Evolutionary conservation across 495 filamentous ascomycete genomes (phyloP), one percentile per base, ranked within the genome.

Genomic region (Mycothermus thermophilus): DNA sequence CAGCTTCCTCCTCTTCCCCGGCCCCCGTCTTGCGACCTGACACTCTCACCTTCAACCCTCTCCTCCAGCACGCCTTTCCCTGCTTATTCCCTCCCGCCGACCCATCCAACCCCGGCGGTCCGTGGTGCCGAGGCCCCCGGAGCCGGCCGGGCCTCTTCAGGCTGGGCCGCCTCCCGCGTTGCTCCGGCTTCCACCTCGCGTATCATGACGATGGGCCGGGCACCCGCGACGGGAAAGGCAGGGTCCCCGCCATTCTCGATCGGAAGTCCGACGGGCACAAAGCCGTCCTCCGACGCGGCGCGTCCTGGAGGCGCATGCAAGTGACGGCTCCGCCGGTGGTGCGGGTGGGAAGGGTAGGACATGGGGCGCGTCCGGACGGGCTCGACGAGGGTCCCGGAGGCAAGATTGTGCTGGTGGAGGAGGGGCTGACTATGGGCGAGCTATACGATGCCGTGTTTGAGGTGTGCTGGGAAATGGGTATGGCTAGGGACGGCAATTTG

Each of bases 251-350:
- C n/a, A n/a, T n/a, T n/a, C n/a, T n/a, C n/a, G n/a, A n/a, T n/a
- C n/a, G n/a, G n/a, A n/a, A n/a, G n/a, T n/a, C n/a, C n/a, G n/a
- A n/a, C n/a, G n/a, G 24, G 1, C 21, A 25, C 8, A 17, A 20
- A 1, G 40, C 43, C 10, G 41, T 47, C 15, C 17, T 33, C 28
- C 27, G 41, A 7, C 18, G 10, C 4, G 29, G 35, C 25, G 47
- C 47, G 9, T 32, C 31, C n/a, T 46, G 47, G 47, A 23, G 43
- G 20, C 36, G 26, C 5, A 50, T 50, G 43, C 23, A 43, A 16
- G 35, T 43, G 0, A 10, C 22, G 8, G 33, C 46, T 41, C 40
- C 27, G 30, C 43, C 35, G 19, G 33, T 28, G 25, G 32, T 9
- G 27, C n/a, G 32, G 1, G 30, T 40, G 2, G 37, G 23, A 25